Percentiles rank a stretch among this genome's conserved stretches.
These are phyloP conservation scores for Sphagnurus paluster DNA, from an alignment of 1,284 basidiomycete species.

Conservation along the genomic window DNA sequence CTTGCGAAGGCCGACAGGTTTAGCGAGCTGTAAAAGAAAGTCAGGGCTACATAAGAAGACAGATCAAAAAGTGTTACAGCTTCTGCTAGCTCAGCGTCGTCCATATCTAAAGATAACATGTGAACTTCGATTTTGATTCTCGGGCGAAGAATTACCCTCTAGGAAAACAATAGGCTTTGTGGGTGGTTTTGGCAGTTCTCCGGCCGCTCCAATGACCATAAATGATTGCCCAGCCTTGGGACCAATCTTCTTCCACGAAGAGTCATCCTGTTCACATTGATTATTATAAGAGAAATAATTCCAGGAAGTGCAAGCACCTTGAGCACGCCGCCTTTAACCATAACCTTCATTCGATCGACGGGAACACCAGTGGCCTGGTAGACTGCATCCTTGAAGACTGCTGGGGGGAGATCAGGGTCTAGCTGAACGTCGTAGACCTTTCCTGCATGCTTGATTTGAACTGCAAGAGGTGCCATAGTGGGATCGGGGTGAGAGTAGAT, in stretches of 20 bases:
- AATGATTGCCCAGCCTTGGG: constrained; percentile 81
- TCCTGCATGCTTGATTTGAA: constrained; percentile 91
- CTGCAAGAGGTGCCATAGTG: constrained; percentile 62
- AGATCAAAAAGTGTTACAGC: constrained; percentile 51
- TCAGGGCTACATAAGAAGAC: neutral
- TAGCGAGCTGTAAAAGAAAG: constrained; percentile 44
- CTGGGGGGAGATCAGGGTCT: constrained; percentile 67
- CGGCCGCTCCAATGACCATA: constrained; percentile 91
- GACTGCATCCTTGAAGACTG: constrained; percentile 81
- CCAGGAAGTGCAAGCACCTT: constrained; percentile 52
- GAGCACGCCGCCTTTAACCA: constrained; percentile 93
- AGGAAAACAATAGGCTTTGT: constrained; percentile 78
- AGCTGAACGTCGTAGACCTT: constrained; percentile 71
- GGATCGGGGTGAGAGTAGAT: constrained; percentile 10
- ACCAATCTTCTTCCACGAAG: constrained; percentile 79
- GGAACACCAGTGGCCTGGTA: constrained; percentile 87
- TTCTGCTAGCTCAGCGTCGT: constrained; percentile 77
- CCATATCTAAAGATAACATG: constrained; percentile 65
- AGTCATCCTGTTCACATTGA: constrained; percentile 65
- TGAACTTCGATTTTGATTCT: constrained; percentile 7
- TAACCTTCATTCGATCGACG: constrained; percentile 92
- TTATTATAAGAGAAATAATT: constrained; percentile 5
- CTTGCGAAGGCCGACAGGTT: constrained; percentile 74
- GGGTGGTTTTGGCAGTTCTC: constrained; percentile 88
- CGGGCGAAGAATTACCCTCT: constrained; percentile 50